Evolutionary conservation across 805 yeast species (phyloP).

Genomic region (Naumovozyma castellii): DNA sequence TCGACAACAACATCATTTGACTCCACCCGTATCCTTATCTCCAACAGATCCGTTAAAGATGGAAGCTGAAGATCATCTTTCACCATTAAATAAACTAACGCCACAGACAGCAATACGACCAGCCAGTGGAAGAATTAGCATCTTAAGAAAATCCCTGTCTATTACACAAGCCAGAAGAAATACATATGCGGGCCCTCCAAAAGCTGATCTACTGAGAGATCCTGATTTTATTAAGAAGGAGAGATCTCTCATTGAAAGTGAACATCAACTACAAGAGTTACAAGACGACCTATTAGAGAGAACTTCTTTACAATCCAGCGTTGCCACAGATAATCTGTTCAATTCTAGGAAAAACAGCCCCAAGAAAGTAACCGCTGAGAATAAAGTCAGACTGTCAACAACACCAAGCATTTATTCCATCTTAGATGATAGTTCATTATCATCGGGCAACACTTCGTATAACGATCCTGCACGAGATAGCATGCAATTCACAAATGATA

Average conservation of each 20-base stretch:
- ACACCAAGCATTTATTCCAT: slow-evolving; percentile 27
- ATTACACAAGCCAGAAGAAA: neutral
- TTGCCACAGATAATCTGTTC: slow-evolving; percentile 20
- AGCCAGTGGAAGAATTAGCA: slow-evolving; percentile 29
- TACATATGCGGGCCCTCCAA: neutral
- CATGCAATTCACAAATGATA: neutral
- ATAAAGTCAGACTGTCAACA: slow-evolving; percentile 12
- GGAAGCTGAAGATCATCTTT: neutral
- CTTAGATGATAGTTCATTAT: slow-evolving; percentile 15
- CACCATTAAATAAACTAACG: slow-evolving; percentile 7
- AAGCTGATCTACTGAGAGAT: neutral
- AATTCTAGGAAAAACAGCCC: slow-evolving; percentile 19
- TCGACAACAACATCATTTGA: neutral
- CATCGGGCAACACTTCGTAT: slow-evolving; percentile 8
- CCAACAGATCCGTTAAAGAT: neutral
- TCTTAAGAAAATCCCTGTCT: slow-evolving; percentile 10
- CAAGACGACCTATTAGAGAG: slow-evolving; percentile 8
- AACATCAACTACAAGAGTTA: slow-evolving; percentile 11
- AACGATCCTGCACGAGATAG: slow-evolving; percentile 1
- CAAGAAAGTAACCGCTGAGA: slow-evolving; percentile 3
- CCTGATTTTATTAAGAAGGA: slow-evolving; percentile 16
- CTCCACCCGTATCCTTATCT: neutral
- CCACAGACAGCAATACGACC: slow-evolving; percentile 16
- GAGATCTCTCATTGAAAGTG: slow-evolving; percentile 13
- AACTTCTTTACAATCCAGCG: slow-evolving; percentile 10